Evolutionary conservation across 2,329 filamentous ascomycete species (phyloP), one percentile per base, ranked within the genome.

Genomic region (Pleochaeta shiraiana): DNA sequence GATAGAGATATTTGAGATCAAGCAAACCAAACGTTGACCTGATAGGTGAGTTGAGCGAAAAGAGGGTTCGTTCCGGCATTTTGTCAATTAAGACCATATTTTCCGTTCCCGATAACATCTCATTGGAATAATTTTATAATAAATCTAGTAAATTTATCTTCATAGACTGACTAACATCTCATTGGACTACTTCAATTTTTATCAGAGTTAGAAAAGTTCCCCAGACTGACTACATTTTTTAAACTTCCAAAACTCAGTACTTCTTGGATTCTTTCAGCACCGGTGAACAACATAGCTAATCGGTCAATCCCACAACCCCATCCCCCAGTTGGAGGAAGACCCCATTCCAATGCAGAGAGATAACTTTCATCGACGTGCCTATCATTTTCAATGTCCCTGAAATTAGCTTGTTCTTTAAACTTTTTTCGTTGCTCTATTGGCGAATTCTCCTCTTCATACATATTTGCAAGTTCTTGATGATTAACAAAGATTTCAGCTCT

Each of bases 381-480:
- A 14, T 63, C 65, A 34, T 73, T 73, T 61, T 74, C 73, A 2
- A 71, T 71, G 61, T 72, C 72, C 61, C 66, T 71, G 67, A 74
- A 78, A 21, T 70, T 71, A 1, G 79, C 72, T 70, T 85, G 83
- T 67, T 80, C 79, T 59, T 83, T 75, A 68, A 98, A 90, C 74
- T 98, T 98, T 64, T 81, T 79, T 57, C 88, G 81, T 76, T 98
- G 93, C 70, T 86, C 87, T 64, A 87, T 84, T 0, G 93, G 93
- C 63, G 89, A 88, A 74, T 98, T 98, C 74, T 98, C 93, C 75
- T 98, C 93, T 74, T 98, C 93, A 74, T 98, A 98, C 77, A 92
- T 95, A 74, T 98, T 98, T 66, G 92, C 89, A 34, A 95, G 80
- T 73, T 98, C 93, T 64, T 83, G 83, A 47, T 86, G 84, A 62